phyloP scores from a whole-genome alignment of 148 eudicot genomes.

The Camellia japonica region DNA sequence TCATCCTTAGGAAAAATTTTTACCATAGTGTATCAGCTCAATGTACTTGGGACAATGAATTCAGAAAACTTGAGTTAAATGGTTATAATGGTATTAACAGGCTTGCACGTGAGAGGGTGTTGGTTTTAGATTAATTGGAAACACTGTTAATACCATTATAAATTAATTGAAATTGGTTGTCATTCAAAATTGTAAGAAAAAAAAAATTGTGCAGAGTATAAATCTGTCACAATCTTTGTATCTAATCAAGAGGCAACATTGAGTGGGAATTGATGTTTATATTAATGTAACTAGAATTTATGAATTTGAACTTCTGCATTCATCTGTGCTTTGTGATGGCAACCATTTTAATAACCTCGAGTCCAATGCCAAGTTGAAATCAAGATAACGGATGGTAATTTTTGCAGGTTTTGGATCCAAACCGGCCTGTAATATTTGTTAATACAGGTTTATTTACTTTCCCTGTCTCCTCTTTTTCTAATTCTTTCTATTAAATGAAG shows the following conservation, averaged over 20 bases:
- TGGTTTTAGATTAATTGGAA: not conserved
- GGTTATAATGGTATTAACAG: too few species aligned
- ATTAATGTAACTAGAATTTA: not conserved
- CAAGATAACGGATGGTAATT: not conserved
- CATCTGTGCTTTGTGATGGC: not conserved
- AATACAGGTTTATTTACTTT: slow-evolving; percentile 64
- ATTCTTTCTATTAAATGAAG: not conserved
- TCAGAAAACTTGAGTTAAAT: not conserved
- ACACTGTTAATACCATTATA: not conserved
- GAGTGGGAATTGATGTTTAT: not conserved
- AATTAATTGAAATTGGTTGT: not conserved
- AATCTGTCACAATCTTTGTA: not conserved
- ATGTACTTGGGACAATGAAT: not conserved
- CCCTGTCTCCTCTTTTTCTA: slow-evolving; percentile 1
- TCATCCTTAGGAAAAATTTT: not conserved
- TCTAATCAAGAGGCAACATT: not conserved
- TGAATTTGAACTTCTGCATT: not conserved
- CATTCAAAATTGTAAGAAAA: not conserved
- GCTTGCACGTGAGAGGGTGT: too few species aligned
- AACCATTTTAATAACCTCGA: slow-evolving; percentile 3
- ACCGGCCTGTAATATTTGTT: slow-evolving; percentile 75
- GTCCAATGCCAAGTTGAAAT: slow-evolving; percentile 2
- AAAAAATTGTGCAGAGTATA: too few species aligned
- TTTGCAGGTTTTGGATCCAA: slow-evolving; percentile 66
- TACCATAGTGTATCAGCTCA: not conserved